These are phyloP conservation scores for Geoglossum glabrum DNA, from an alignment of 495 filamentous ascomycete species.

Conservation along the genomic window DNA sequence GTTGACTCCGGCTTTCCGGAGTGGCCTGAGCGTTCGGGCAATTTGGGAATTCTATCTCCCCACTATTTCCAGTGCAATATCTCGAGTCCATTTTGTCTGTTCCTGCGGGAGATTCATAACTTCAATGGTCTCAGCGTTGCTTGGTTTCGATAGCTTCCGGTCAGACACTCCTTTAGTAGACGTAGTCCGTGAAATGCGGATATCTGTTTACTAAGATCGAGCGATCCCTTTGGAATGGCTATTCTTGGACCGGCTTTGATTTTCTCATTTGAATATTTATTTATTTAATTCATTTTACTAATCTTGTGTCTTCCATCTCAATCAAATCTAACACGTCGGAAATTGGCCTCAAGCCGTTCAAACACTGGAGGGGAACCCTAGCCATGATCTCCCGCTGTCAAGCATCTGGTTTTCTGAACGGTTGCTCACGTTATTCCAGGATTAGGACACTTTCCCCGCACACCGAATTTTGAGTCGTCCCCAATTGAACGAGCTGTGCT, in stretches of 20 bases:
- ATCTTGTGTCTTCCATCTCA: background rate
- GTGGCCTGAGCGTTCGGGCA: background rate
- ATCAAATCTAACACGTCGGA: background rate
- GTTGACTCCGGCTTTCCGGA: background rate
- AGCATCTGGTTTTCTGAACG: background rate
- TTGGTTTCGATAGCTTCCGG: background rate
- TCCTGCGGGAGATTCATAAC: background rate
- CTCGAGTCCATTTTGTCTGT: background rate
- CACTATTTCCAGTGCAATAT: background rate
- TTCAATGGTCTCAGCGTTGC: background rate
- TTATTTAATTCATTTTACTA: no score
- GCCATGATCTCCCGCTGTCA: slow-evolving; percentile 1
- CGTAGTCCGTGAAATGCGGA: background rate
- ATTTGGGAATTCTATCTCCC: background rate
- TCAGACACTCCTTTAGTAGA: background rate
- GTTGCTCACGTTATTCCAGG: background rate
- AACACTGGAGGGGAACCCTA: background rate
- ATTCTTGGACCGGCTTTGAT: background rate
- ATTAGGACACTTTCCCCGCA: background rate
- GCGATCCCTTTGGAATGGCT: background rate
- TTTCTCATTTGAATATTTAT: background rate
- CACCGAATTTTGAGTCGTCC: background rate
- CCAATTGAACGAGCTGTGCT: background rate
- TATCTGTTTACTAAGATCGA: background rate
- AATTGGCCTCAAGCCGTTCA: background rate